A percentile compares a stretch with the other conserved stretches of the same genome.
Evolutionary conservation across 169 alveolate species (phyloP).

Genomic region (Perkinsus marinus): DNA sequence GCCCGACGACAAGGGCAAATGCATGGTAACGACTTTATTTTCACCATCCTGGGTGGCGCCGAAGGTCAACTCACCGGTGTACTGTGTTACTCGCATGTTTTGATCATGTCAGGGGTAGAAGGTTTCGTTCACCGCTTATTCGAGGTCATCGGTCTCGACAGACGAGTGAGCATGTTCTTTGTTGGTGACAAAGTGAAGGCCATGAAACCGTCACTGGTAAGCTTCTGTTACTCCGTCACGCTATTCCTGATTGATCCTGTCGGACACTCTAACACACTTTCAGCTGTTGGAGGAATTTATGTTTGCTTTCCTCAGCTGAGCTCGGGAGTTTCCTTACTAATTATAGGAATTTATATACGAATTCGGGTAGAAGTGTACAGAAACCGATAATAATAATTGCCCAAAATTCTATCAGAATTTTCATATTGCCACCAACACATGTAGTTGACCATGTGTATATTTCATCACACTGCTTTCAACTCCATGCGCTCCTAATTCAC

Average conservation of each 20-base stretch:
- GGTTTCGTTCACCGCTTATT: neutral
- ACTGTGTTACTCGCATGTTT: neutral
- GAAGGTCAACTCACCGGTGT: neutral
- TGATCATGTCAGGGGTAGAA: neutral
- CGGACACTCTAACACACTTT: neutral
- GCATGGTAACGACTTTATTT: neutral
- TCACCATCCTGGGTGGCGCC: neutral
- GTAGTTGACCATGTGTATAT: no score
- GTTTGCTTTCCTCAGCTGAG: neutral
- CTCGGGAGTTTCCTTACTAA: neutral
- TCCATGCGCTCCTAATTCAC: neutral
- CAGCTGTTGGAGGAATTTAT: neutral
- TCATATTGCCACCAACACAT: no score
- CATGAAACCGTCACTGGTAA: neutral
- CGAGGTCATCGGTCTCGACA: neutral
- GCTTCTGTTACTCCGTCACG: neutral
- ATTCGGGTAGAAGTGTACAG: no score
- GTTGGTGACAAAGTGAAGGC: neutral
- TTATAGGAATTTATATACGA: no score
- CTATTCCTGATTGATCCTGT: no score
- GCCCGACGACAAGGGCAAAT: neutral
- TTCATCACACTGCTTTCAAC: no score
- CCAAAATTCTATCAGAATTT: no score
- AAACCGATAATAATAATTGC: no score
- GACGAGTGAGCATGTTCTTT: neutral